A percentile compares a stretch with the other conserved stretches of the same genome.
phyloP scores from a whole-genome alignment of 768 basidiomycete species.

The Hydnum rufescens region DNA sequence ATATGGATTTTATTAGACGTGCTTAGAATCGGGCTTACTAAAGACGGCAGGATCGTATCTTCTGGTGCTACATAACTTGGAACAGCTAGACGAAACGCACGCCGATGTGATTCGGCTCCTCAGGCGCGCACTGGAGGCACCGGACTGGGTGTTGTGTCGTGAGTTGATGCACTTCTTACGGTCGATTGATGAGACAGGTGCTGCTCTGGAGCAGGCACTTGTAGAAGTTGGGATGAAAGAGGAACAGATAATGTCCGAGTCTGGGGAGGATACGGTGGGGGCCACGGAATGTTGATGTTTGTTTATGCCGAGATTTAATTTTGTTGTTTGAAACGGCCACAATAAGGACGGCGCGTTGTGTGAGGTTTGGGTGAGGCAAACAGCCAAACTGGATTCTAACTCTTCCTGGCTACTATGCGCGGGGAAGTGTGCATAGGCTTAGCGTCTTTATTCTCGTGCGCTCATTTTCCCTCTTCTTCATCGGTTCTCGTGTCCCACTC shows the following conservation, averaged over 20 bases:
- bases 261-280: no score
- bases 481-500: not conserved
- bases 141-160: conserved; percentile 80
- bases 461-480: not conserved
- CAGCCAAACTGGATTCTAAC: not conserved
- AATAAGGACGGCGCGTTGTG: no score
- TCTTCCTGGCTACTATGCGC: not conserved
- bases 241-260: no score
- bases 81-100: conserved; percentile 59
- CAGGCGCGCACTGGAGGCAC: conserved; percentile 47
- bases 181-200: conserved; percentile 76
- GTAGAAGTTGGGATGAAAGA: conserved; percentile 5
- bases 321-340: no score
- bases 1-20: conserved; percentile 31
- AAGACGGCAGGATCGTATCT: conserved; percentile 87
- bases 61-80: conserved; percentile 81
- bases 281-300: no score
- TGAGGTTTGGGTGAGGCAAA: no score
- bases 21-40: conserved; percentile 47
- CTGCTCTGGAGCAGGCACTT: conserved; percentile 42
- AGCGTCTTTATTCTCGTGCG: not conserved
- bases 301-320: no score
- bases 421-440: conserved; percentile 2
- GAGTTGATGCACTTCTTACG: conserved; percentile 84
- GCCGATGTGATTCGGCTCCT: conserved; percentile 68